Conservation (phyloP, 2,329 filamentous ascomycete genomes). For the Paraconiothyrium sp. region DNA sequence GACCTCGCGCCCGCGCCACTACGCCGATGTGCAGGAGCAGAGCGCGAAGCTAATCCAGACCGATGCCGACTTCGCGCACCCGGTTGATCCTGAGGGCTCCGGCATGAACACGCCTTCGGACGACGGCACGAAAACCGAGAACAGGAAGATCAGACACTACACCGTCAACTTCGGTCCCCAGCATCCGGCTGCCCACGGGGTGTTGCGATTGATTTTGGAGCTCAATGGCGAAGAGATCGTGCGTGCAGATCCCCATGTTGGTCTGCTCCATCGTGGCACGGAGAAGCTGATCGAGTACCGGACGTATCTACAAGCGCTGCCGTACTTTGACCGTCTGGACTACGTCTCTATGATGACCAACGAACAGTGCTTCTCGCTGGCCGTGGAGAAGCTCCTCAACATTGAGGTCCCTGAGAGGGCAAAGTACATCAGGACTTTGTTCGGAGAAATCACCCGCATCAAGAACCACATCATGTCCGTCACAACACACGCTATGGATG, state of each 20-base stretch:
- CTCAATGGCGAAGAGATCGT: constrained; percentile 98
- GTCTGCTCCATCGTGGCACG: constrained; percentile 92
- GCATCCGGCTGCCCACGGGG: constrained; percentile 97
- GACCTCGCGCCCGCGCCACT: constrained; percentile 68
- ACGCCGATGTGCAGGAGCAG: constrained; percentile 64
- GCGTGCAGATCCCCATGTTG: constrained; percentile 95
- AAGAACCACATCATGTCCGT: constrained; percentile 99
- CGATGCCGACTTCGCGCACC: constrained; percentile 69
- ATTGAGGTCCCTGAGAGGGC: constrained; percentile 94
- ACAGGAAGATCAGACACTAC: constrained; percentile 96
- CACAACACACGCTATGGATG: constrained; percentile 97
- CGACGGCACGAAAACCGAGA: constrained; percentile 57
- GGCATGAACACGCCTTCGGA: constrained; percentile 56
- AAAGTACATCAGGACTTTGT: constrained; percentile 96
- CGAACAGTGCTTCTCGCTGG: constrained; percentile 95
- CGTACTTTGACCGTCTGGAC: constrained; percentile 98
- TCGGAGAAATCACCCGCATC: constrained; percentile 92
- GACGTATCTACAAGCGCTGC: constrained; percentile 96
- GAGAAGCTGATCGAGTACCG: constrained; percentile 99
- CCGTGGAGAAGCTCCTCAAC: constrained; percentile 97
- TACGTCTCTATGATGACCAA: constrained; percentile 99
- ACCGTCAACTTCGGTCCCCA: constrained; percentile 99
- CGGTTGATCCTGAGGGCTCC: constrained; percentile 57
- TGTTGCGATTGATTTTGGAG: constrained; percentile 96
- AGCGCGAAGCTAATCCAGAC: constrained; percentile 71